These are phyloP conservation scores for Chlorella sp. DNA, from an alignment of 139 green algal genomes.

Conservation along the genomic window DNA sequence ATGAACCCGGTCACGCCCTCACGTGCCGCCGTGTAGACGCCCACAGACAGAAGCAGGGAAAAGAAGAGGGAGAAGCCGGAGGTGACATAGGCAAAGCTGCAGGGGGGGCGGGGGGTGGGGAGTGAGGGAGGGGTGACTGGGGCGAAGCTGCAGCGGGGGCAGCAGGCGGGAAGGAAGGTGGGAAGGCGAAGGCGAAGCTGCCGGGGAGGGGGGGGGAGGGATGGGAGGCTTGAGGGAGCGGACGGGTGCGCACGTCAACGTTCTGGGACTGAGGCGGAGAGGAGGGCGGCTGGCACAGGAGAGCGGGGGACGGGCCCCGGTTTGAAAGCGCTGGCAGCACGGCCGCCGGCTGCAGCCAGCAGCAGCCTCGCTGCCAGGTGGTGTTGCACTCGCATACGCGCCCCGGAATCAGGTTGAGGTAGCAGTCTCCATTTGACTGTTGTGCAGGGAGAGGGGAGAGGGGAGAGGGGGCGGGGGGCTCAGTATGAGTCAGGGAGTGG, in stretches of 20 bases:
- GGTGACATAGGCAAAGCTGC: constrained; percentile 28
- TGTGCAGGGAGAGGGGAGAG: not conserved
- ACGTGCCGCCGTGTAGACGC: not conserved
- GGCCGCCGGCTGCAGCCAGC: not conserved
- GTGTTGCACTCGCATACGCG: constrained; percentile 11
- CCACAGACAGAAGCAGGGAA: not conserved
- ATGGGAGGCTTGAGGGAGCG: not conserved
- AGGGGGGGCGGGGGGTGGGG: not conserved
- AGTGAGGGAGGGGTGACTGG: too few species aligned
- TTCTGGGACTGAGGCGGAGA: too few species aligned
- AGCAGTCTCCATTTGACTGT: constrained; percentile 5
- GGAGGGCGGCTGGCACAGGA: too few species aligned
- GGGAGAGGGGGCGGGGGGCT: too few species aligned
- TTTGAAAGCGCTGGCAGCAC: not conserved
- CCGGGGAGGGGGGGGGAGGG: not conserved
- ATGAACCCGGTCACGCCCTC: not conserved
- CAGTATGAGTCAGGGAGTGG: not conserved
- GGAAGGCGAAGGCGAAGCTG: not conserved
- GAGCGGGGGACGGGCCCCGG: too few species aligned
- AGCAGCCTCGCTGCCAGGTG: not conserved
- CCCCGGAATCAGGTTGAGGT: constrained; percentile 17
- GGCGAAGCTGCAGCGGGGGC: not conserved
- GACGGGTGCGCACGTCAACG: too few species aligned
- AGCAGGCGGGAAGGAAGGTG: not conserved
- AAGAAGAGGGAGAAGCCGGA: constrained; percentile 17